Evolutionary conservation across 805 yeast species (phyloP), one percentile per base, ranked within the genome.

Genomic region (Kuraishia floccosa): DNA sequence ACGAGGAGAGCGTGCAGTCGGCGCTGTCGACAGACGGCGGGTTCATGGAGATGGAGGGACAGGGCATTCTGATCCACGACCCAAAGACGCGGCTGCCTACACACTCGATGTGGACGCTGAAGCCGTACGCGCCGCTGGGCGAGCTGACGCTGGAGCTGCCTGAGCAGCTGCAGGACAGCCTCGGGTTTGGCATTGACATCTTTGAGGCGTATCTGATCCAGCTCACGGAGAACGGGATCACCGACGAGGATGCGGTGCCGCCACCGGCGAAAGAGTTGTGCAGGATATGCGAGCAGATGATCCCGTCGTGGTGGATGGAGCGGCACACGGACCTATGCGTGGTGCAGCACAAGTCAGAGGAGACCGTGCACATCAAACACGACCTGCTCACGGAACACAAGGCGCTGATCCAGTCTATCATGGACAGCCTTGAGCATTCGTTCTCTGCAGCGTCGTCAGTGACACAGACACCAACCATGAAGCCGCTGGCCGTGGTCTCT

Each of bases 301-400:
- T 86, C n/a, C 96, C 94, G 4, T 81, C 86, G 4, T 91, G 98
- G 98, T 91, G 94, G 80, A 62, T 91, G 24, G 98, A 89, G 43
- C 68, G 77, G 30, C 99, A 91, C 54, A 78, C 89, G 1, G 91
- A 86, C 46, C 58, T 82, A 28, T 91, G 99, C 44, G 62, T 82
- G 18, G 69, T 83, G 22, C 96, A 87, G 50, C 94, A 86, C 54
- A 69, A 76, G 43, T 71, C 81, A 8, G 86, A 77, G 45, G 86
- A 85, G 41, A 76, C 76, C 21, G 72, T 89, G 7, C 83, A 80
- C 45, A 42, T 64, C 22, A 60, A 76, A 28, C 95, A 89, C 40
- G 97, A 91, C 41, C 62, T 66, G 13, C 58, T 89, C 3, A 55
- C 68, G 3, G 96, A 87, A 32, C 95, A 84, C 33, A 63, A 68